Conservation (phyloP, 1,284 basidiomycete genomes). For the Ustilago hordei region DNA sequence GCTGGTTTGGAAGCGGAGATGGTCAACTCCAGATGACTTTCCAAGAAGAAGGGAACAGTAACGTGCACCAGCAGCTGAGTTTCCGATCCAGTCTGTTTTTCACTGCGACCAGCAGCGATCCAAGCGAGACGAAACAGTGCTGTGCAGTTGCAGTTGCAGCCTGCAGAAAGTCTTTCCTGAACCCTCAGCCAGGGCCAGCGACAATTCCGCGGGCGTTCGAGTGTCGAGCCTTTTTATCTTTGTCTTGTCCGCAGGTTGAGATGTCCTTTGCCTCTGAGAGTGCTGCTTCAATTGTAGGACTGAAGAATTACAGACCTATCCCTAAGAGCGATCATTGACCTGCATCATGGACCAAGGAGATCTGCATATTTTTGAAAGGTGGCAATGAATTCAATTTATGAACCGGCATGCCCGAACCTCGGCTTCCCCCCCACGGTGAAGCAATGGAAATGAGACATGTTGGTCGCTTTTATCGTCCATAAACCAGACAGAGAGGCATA, state of each 20-base stretch:
- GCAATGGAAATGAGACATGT: neutral
- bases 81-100: neutral
- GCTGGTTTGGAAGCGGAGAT: neutral
- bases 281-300: too few species aligned
- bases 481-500: neutral
- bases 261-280: neutral
- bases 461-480: neutral
- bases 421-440: neutral
- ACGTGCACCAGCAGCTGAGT: neutral
- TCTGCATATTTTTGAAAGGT: neutral
- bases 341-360: neutral
- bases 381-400: neutral
- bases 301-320: too few species aligned
- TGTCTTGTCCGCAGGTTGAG: neutral
- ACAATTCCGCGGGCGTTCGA: slow-evolving; percentile 7
- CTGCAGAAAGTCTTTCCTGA: neutral
- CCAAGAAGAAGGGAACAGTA: neutral
- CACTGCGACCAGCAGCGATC: neutral
- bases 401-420: slow-evolving; percentile 1
- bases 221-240: neutral
- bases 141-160: neutral
- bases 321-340: neutral
- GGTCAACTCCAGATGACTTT: neutral
- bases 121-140: slow-evolving; percentile 10
- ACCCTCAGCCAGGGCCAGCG: neutral